Evolutionary conservation across 2,329 filamentous ascomycete species (phyloP).

Genomic region (Coniochaeta hoffmannii): DNA sequence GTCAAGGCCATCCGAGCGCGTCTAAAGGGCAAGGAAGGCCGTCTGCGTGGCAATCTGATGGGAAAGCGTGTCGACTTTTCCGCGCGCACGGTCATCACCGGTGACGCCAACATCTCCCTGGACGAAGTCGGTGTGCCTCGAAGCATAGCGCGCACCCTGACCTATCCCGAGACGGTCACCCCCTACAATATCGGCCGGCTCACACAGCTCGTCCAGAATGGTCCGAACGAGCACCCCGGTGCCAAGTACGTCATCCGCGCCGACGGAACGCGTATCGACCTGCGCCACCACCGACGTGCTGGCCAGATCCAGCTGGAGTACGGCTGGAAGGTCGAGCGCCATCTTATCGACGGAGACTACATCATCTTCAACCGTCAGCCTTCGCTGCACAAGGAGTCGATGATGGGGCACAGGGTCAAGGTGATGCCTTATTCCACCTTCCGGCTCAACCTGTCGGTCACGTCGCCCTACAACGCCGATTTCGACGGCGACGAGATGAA

Average conservation of each 20-base stretch:
- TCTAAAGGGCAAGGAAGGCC: conserved; percentile 98
- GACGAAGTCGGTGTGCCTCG: conserved; percentile 96
- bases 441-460: conserved; percentile 93
- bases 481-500: conserved; percentile 99
- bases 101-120: conserved; percentile 91
- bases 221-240: conserved; percentile 89
- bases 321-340: conserved; percentile 97
- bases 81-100: conserved; percentile 98
- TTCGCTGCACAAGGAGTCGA: conserved; percentile 98
- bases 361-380: conserved; percentile 99
- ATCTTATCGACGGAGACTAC: conserved; percentile 91
- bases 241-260: conserved; percentile 94
- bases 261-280: conserved; percentile 88
- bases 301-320: conserved; percentile 84
- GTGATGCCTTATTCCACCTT: conserved; percentile 99
- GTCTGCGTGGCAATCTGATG: conserved; percentile 97
- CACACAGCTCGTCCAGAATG: conserved; percentile 82
- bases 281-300: conserved; percentile 85
- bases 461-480: conserved; percentile 98
- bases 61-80: conserved; percentile 99
- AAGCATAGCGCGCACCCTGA: conserved; percentile 86
- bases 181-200: conserved; percentile 96
- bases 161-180: conserved; percentile 95
- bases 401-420: conserved; percentile 97
- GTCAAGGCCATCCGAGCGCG: conserved; percentile 95